Evolutionary conservation across 106 monocot genomes (phyloP).

Genomic region (Allium sativum): DNA sequence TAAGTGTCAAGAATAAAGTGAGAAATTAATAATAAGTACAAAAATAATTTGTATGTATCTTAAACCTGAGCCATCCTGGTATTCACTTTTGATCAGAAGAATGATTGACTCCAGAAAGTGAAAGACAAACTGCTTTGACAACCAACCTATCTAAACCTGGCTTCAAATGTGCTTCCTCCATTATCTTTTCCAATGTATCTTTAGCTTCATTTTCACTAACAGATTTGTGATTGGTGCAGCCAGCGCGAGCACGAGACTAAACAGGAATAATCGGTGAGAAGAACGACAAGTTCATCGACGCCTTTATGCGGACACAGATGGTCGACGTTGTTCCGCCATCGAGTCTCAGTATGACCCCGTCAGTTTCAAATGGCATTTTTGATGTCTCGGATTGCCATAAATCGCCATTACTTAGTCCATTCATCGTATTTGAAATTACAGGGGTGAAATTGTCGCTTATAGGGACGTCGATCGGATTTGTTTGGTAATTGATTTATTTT

Average conservation of each 20-base stretch:
- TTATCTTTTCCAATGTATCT: slow-evolving; percentile 68
- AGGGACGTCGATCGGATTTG: not conserved
- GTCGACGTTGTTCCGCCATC: slow-evolving; percentile 96
- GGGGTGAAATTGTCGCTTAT: not conserved
- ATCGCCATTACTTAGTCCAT: not conserved
- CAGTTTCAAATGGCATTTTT: not conserved
- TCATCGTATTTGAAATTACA: not conserved
- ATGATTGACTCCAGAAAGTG: slow-evolving; percentile 92
- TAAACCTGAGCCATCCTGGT: slow-evolving; percentile 70
- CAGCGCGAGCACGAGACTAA: slow-evolving; percentile 62
- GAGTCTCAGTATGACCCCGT: slow-evolving; percentile 67
- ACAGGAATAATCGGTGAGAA: slow-evolving; percentile 20
- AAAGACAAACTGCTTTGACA: slow-evolving; percentile 80
- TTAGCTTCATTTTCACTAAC: slow-evolving; percentile 81
- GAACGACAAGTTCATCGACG: slow-evolving; percentile 11
- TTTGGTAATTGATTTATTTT: not conserved
- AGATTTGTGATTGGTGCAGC: slow-evolving; percentile 89
- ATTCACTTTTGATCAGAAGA: slow-evolving; percentile 68
- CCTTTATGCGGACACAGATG: slow-evolving; percentile 58
- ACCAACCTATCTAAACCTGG: slow-evolving; percentile 31
- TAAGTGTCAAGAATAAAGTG: too few relatives aligned
- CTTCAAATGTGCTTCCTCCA: slow-evolving; percentile 55
- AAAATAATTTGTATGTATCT: too few relatives aligned
- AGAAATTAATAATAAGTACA: not conserved
- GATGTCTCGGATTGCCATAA: not conserved